Evolutionary conservation across 2,329 filamentous ascomycete species (phyloP).

Genomic region (Coniochaeta sp.): DNA sequence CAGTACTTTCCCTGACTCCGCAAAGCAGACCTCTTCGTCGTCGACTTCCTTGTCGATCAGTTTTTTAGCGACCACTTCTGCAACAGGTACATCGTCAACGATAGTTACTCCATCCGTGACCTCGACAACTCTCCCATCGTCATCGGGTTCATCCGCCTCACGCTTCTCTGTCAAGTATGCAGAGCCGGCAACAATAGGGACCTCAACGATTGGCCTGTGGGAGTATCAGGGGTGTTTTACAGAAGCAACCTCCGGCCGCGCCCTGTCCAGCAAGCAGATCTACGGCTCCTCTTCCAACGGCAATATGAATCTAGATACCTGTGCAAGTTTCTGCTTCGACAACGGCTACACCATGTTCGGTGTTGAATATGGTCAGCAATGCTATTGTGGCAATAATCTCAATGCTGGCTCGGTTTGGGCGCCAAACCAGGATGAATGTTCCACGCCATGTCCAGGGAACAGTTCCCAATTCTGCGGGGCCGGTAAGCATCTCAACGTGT

Average conservation of each 20-base stretch:
- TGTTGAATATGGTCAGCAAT: constrained; percentile 11
- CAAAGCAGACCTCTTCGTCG: neutral
- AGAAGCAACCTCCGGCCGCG: constrained; percentile 8
- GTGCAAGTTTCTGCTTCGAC: constrained; percentile 7
- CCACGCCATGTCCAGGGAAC: constrained; percentile 27
- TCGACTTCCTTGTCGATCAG: neutral
- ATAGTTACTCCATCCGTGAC: neutral
- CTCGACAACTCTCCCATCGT: neutral
- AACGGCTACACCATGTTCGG: constrained; percentile 9
- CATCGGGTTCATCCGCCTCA: neutral
- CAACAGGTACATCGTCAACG: neutral
- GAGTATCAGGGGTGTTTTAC: constrained; percentile 7
- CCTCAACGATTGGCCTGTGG: neutral
- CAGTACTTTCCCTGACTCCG: neutral
- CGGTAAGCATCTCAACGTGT: constrained; percentile 7
- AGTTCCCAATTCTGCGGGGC: constrained; percentile 8
- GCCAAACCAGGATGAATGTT: constrained; percentile 28
- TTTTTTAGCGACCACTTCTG: neutral
- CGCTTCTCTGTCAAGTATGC: neutral
- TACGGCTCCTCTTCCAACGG: constrained; percentile 1
- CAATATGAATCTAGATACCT: constrained; percentile 10
- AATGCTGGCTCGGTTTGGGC: constrained; percentile 8
- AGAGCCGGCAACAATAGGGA: neutral
- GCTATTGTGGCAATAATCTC: constrained; percentile 15
- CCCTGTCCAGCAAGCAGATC: constrained; percentile 10